Evolutionary conservation across 2,329 filamentous ascomycete species (phyloP).

Genomic region (Aplosporella prunicola): DNA sequence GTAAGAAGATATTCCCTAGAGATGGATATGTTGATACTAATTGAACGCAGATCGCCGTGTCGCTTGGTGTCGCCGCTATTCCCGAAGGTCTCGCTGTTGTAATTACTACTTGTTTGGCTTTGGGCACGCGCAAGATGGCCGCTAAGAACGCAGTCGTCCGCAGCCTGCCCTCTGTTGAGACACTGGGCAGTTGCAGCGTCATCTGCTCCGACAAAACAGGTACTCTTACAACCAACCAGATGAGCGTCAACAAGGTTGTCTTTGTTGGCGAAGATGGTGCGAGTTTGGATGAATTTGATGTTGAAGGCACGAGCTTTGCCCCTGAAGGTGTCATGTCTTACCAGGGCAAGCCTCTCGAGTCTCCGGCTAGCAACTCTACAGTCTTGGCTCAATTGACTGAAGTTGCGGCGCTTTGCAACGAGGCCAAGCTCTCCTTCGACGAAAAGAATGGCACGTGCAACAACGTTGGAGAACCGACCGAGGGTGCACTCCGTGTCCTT

Average conservation of each 20-base stretch:
- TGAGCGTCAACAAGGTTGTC: slow-evolving; percentile 93
- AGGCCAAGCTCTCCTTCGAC: slow-evolving; percentile 75
- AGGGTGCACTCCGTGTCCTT: slow-evolving; percentile 82
- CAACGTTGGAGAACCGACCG: slow-evolving; percentile 87
- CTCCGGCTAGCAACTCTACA: slow-evolving; percentile 60
- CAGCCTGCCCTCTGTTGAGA: slow-evolving; percentile 93
- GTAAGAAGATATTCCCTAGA: slow-evolving; percentile 13
- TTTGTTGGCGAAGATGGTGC: slow-evolving; percentile 66
- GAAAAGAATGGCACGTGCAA: slow-evolving; percentile 62
- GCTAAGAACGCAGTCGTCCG: slow-evolving; percentile 96
- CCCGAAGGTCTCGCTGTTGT: slow-evolving; percentile 96
- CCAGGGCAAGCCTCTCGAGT: slow-evolving; percentile 57
- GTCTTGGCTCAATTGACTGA: slow-evolving; percentile 72
- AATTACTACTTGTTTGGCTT: slow-evolving; percentile 94
- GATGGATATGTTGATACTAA: background rate
- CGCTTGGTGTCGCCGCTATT: slow-evolving; percentile 93
- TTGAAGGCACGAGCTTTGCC: slow-evolving; percentile 87
- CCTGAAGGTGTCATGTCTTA: slow-evolving; percentile 66
- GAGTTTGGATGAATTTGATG: slow-evolving; percentile 73
- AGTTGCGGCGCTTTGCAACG: slow-evolving; percentile 73
- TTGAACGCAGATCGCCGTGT: slow-evolving; percentile 68
- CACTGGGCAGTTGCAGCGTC: slow-evolving; percentile 95
- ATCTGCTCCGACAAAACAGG: slow-evolving; percentile 99
- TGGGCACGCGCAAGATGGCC: slow-evolving; percentile 97
- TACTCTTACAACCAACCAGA: slow-evolving; percentile 96